Conservation (phyloP, 148 eudicot species). For the Cornus suecica region DNA sequence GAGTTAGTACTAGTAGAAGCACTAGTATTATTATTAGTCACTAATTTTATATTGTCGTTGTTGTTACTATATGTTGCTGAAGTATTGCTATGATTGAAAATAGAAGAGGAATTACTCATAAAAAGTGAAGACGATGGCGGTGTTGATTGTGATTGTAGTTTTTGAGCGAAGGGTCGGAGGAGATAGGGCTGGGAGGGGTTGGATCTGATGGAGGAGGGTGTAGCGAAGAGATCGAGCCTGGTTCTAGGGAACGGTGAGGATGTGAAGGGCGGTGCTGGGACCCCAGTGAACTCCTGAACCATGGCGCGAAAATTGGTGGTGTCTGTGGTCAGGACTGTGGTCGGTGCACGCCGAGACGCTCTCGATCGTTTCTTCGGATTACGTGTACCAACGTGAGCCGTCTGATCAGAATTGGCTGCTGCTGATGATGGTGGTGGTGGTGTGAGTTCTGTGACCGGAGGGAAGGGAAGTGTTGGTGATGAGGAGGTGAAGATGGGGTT, state of each 20-base stretch:
- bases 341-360: slow-evolving; percentile 82
- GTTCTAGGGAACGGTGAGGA: slow-evolving; percentile 41
- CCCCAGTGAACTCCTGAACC: slow-evolving; percentile 95
- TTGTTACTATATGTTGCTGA: background rate
- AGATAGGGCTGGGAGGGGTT: slow-evolving; percentile 29
- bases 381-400: slow-evolving; percentile 13
- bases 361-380: slow-evolving; percentile 82
- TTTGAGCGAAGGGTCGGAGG: slow-evolving; percentile 43
- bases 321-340: slow-evolving; percentile 83
- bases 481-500: slow-evolving; percentile 3
- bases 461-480: slow-evolving; percentile 2
- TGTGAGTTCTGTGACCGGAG: slow-evolving; percentile 6
- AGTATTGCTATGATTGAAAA: background rate
- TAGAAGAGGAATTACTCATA: background rate
- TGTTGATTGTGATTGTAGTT: slow-evolving; percentile 20
- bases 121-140: background rate
- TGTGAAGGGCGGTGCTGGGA: slow-evolving; percentile 64
- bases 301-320: slow-evolving; percentile 86
- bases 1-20: background rate
- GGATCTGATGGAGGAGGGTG: slow-evolving; percentile 32
- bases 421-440: background rate
- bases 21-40: background rate
- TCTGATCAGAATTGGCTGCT: slow-evolving; percentile 3
- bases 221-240: slow-evolving; percentile 46
- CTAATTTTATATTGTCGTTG: background rate